Evolutionary conservation across 148 eudicot genomes (phyloP), one percentile per base, ranked within the genome.

Genomic region (Vaccinium myrtillus): DNA sequence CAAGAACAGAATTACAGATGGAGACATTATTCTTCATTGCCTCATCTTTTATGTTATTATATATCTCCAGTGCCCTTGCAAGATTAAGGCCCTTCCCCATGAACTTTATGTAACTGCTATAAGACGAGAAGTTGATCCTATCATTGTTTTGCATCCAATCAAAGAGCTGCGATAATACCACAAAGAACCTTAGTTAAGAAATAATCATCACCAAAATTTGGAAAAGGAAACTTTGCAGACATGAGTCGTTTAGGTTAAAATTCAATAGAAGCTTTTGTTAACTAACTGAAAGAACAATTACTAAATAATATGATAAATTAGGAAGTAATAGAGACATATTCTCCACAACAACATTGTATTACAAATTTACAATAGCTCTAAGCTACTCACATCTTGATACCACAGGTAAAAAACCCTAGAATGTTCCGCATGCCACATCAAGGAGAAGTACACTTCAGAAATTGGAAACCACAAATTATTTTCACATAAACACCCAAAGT

Each of bases 41-140:
- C 82, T 83, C 89, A 88, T 95, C 95, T 86, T 80, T 87, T 25
- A 95, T 95, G 85, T 82, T 80, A 67, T 93, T 87, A 82, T 93
- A 95, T 77, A 89, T 87, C 86, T 90, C 92, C 58, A 95, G 61
- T 16, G 93, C 98, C 86, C 87, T 88, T 8, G 74, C 74, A 86
- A 90, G 91, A 88, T 90, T 89, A 78, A 77, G 87, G 84, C 89
- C 86, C 88, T 84, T 92, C 39, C 95, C 92, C 87, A 91, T 79
- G 81, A 89, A 90, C 90, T 91, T 95, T 32, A 95, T 91, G 80
- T 94, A 95, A 88, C 94, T 94, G 86, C 98, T 95, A 89, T 95
- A 95, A 74, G 98, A 91, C 39, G 96, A 92, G 89, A 77, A 21
- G 84, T 86, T 94, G 77, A 92, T 88, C 88, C 88, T 92, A 82